A percentile compares a stretch with the other conserved stretches of the same genome.
phyloP scores from a whole-genome alignment of 2,329 filamentous ascomycete species.

The Hawksworthiomyces lignivorus region DNA sequence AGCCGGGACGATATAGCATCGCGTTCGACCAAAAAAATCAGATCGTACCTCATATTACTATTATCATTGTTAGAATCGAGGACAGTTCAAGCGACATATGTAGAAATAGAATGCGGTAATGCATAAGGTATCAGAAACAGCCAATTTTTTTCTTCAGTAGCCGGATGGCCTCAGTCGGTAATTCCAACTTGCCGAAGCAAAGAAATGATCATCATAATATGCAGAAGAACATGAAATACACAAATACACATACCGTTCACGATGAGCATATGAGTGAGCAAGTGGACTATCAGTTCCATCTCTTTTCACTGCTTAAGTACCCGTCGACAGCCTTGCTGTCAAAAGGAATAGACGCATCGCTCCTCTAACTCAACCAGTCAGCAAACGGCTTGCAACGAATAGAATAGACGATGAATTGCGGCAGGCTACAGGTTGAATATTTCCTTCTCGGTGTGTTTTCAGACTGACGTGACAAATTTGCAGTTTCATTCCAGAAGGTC shows the following conservation, averaged over 20 bases:
- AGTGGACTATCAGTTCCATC: too few relatives aligned
- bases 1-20: too few relatives aligned
- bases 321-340: too few relatives aligned
- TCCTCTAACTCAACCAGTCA: neutral
- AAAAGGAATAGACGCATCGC: too few relatives aligned
- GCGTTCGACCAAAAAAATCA: too few relatives aligned
- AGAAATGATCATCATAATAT: conserved; percentile 59
- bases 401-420: too few relatives aligned
- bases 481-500: conserved; percentile 79
- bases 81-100: neutral
- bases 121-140: conserved; percentile 65
- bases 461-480: conserved; percentile 86
- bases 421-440: too few relatives aligned
- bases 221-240: conserved; percentile 3
- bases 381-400: too few relatives aligned
- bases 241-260: conserved; percentile 5
- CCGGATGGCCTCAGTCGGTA: conserved; percentile 70
- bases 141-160: conserved; percentile 73
- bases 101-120: neutral
- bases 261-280: too few relatives aligned
- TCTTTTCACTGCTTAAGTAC: too few relatives aligned
- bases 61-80: neutral
- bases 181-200: conserved; percentile 78
- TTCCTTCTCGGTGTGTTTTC: too few relatives aligned
- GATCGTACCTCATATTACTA: conserved; percentile 22